Percentiles rank a stretch among this genome's conserved stretches.
Evolutionary conservation across 2,329 filamentous ascomycete genomes (phyloP).

Genomic region (Aureobasidium subglaciale): DNA sequence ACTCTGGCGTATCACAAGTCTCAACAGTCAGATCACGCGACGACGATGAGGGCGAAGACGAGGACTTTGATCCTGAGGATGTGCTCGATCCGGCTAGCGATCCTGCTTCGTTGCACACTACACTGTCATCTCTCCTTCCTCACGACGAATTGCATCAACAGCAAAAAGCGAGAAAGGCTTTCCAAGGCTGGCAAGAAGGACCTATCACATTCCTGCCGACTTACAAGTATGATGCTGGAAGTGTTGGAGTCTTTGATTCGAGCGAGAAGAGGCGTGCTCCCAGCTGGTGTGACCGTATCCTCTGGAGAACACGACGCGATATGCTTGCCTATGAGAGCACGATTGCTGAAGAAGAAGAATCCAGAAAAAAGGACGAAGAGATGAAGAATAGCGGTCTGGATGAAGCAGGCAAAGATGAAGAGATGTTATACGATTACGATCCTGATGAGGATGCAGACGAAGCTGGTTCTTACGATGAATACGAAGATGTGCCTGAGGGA

Average conservation of each 20-base stretch:
- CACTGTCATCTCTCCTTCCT: constrained; percentile 74
- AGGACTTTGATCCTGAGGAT: constrained; percentile 4
- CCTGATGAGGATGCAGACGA: constrained; percentile 67
- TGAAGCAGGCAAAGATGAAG: constrained; percentile 66
- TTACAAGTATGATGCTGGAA: constrained; percentile 98
- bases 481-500: constrained; percentile 40
- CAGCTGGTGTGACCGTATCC: constrained; percentile 93
- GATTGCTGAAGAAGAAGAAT: constrained; percentile 56
- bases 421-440: constrained; percentile 84
- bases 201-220: constrained; percentile 83
- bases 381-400: constrained; percentile 76
- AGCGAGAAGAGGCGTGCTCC: constrained; percentile 90
- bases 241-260: constrained; percentile 83
- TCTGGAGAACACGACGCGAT: constrained; percentile 72
- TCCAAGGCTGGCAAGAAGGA: constrained; percentile 89
- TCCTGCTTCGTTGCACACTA: constrained; percentile 80
- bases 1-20: constrained; percentile 10
- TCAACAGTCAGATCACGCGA: neutral
- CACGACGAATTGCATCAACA: constrained; percentile 79
- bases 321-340: constrained; percentile 59
- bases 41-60: neutral
- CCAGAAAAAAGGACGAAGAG: constrained; percentile 69
- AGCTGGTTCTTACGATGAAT: constrained; percentile 49
- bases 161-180: constrained; percentile 68
- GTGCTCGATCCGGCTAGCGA: constrained; percentile 38